phyloP scores from a whole-genome alignment of 805 yeast genomes.

The Soucietia sequanensis region DNA sequence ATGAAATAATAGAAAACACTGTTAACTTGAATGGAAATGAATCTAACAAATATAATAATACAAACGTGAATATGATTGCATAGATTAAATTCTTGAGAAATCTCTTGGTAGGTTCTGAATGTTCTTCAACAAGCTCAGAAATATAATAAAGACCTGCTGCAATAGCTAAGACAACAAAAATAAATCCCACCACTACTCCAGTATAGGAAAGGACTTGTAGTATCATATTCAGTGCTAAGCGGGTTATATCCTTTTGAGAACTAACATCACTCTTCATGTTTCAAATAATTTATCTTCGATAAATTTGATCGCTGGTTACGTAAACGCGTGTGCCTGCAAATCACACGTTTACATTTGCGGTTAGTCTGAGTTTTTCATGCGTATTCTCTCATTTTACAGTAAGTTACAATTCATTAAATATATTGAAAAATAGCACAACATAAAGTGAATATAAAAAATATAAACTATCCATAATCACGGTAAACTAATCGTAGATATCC shows the following conservation, averaged over 20 bases:
- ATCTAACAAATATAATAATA: conserved; percentile 68
- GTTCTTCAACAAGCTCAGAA: conserved; percentile 91
- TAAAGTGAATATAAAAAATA: too few relatives aligned
- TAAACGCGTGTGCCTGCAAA: too few relatives aligned
- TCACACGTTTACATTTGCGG: too few relatives aligned
- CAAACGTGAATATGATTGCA: conserved; percentile 51
- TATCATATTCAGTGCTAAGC: conserved; percentile 26
- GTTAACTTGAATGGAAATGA: conserved; percentile 73
- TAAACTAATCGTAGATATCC: conserved; percentile 76
- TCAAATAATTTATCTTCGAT: too few relatives aligned
- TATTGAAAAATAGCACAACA: too few relatives aligned
- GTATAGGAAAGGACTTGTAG: conserved; percentile 38
- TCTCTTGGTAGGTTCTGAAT: conserved; percentile 78
- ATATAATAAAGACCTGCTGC: conserved; percentile 92
- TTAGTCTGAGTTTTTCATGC: too few relatives aligned
- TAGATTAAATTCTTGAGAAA: conserved; percentile 64
- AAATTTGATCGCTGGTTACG: too few relatives aligned
- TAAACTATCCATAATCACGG: too few relatives aligned
- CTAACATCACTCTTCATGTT: too few relatives aligned
- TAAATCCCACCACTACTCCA: conserved; percentile 38
- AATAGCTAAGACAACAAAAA: conserved; percentile 49
- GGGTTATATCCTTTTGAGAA: too few relatives aligned
- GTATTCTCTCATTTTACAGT: too few relatives aligned
- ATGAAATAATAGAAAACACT: conserved; percentile 65
- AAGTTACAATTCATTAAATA: too few relatives aligned